phyloP scores from a whole-genome alignment of 2,329 filamentous ascomycete species.

The Acrocalymma vagum region DNA sequence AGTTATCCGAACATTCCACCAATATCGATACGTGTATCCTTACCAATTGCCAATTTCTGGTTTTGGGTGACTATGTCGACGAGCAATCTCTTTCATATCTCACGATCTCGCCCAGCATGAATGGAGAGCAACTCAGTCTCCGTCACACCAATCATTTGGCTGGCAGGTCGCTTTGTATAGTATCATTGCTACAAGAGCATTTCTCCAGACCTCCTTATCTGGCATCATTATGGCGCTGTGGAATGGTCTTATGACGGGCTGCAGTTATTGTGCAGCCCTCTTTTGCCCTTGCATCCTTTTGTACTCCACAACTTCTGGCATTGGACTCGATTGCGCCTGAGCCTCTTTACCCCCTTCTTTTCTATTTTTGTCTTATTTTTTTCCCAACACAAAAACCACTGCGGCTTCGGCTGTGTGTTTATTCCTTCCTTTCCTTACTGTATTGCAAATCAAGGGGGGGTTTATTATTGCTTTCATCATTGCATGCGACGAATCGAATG shows the following conservation, averaged over 20 bases:
- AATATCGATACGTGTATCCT: slow-evolving; percentile 29
- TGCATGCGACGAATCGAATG: no score
- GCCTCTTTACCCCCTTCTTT: slow-evolving; percentile 22
- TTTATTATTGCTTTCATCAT: no score
- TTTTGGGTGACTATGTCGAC: slow-evolving; percentile 29
- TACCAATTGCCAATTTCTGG: slow-evolving; percentile 30
- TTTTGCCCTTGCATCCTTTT: slow-evolving; percentile 16
- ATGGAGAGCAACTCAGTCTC: slow-evolving; percentile 23
- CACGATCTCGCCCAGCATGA: slow-evolving; percentile 30
- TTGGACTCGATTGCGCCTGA: no score
- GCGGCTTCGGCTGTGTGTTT: no score
- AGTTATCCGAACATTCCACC: slow-evolving; percentile 22
- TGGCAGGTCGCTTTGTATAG: slow-evolving; percentile 44
- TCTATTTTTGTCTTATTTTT: slow-evolving; percentile 24
- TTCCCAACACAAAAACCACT: no score
- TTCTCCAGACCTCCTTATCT: slow-evolving; percentile 36
- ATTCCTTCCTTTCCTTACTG: no score
- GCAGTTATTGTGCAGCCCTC: slow-evolving; percentile 15
- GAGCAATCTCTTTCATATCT: slow-evolving; percentile 35
- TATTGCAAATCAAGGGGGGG: no score
- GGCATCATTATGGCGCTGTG: slow-evolving; percentile 41
- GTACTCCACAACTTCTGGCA: no score
- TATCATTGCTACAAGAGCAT: slow-evolving; percentile 43
- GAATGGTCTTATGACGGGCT: slow-evolving; percentile 14
- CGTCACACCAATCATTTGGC: slow-evolving; percentile 20